Evolutionary conservation across 768 basidiomycete species (phyloP).

Genomic region (Agrocybe praecox): DNA sequence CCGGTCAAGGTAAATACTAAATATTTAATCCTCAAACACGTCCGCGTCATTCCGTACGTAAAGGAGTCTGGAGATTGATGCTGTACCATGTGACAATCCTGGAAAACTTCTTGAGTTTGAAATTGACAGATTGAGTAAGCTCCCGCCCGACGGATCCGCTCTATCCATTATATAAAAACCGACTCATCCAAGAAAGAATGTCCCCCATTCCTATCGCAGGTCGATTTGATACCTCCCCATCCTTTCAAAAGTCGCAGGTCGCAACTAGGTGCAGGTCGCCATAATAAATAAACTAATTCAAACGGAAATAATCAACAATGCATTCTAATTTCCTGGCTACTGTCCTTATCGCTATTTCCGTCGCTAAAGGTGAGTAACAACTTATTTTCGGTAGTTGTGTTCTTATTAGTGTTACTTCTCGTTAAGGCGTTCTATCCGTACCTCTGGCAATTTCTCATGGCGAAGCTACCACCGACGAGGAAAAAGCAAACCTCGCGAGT

Average conservation of each 20-base stretch:
- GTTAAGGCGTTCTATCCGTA: neutral
- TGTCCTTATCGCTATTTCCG: neutral
- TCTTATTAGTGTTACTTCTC: neutral
- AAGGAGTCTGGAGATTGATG: too few species aligned
- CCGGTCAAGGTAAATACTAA: too few species aligned
- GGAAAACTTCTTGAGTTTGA: too few species aligned
- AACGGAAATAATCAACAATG: neutral
- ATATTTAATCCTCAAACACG: too few species aligned
- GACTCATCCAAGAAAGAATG: neutral
- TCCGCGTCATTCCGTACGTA: too few species aligned
- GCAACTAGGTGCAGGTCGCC: conserved; percentile 1
- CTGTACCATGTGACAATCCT: too few species aligned
- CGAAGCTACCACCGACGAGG: neutral
- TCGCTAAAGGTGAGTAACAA: neutral
- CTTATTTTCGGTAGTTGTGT: neutral
- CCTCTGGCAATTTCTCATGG: neutral
- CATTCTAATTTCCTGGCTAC: neutral
- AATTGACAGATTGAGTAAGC: too few species aligned
- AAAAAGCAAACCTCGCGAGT: neutral
- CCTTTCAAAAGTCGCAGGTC: neutral
- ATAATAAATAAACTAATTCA: neutral
- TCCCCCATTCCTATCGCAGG: neutral
- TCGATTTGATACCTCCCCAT: neutral
- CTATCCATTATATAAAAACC: too few species aligned
- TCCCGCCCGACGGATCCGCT: too few species aligned